A percentile compares a stretch with the other conserved stretches of the same genome.
Evolutionary conservation across 176 grass and related monocot species (phyloP).

Genomic region (Rhynchospora pubera): DNA sequence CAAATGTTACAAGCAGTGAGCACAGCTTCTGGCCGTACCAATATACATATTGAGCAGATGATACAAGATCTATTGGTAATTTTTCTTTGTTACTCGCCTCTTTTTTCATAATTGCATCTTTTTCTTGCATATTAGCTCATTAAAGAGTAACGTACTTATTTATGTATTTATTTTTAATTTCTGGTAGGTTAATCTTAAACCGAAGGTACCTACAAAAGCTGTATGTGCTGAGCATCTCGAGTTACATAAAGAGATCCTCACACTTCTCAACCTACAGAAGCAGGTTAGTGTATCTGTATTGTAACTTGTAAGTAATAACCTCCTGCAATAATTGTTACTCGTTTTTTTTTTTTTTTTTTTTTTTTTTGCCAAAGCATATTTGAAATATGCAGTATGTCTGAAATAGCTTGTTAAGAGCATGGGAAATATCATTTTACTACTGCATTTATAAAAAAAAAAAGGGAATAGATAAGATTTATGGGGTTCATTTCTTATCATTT

Average conservation of each 20-base stretch:
- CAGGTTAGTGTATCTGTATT: conserved; percentile 34
- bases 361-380: too few relatives aligned
- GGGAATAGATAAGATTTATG: not conserved
- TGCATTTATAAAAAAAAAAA: not conserved
- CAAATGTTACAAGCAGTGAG: too few relatives aligned
- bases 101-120: not conserved
- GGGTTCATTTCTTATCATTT: not conserved
- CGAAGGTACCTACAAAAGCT: conserved; percentile 95
- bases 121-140: not conserved
- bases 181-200: conserved; percentile 90
- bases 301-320: not conserved
- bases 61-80: conserved; percentile 83
- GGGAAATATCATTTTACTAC: not conserved
- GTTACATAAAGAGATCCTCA: too few relatives aligned
- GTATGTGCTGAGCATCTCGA: too few relatives aligned
- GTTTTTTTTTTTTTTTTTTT: too few relatives aligned
- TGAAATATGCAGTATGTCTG: too few relatives aligned
- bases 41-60: conserved; percentile 87
- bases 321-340: not conserved
- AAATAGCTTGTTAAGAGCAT: not conserved
- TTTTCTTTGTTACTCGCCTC: not conserved
- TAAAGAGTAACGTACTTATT: not conserved
- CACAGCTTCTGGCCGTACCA: conserved; percentile 75
- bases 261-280: too few relatives aligned
- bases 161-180: not conserved